Evolutionary conservation across 306 rosid genomes (phyloP).

Genomic region (Astragalus glycyphyllos): DNA sequence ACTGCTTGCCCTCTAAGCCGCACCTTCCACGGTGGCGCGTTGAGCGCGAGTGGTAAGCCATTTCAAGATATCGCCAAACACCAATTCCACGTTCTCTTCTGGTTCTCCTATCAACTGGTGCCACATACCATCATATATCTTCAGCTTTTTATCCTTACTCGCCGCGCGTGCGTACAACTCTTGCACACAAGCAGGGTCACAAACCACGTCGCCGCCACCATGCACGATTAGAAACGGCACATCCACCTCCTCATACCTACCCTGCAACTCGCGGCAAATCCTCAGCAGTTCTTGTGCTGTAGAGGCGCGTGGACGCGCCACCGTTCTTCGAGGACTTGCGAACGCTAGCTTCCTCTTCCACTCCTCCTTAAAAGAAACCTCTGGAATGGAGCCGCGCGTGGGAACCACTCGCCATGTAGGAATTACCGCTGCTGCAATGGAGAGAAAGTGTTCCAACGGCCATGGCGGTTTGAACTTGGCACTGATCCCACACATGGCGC

Average conservation of each 20-base stretch:
- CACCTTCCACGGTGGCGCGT: slow-evolving; percentile 44
- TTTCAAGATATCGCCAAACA: slow-evolving; percentile 71
- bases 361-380: slow-evolving; percentile 80
- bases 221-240: slow-evolving; percentile 80
- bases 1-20: slow-evolving; percentile 11
- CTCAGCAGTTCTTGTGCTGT: slow-evolving; percentile 87
- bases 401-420: slow-evolving; percentile 98
- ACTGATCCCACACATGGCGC: slow-evolving; percentile 98
- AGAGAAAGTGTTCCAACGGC: slow-evolving; percentile 90
- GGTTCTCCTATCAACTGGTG: slow-evolving; percentile 86
- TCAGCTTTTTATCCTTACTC: slow-evolving; percentile 84
- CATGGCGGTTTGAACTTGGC: slow-evolving; percentile 94
- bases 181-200: slow-evolving; percentile 84
- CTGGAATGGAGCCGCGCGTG: slow-evolving; percentile 83
- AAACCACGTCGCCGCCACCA: slow-evolving; percentile 77
- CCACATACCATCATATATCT: slow-evolving; percentile 82
- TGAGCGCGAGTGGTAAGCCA: slow-evolving; percentile 63
- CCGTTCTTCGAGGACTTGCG: slow-evolving; percentile 72
- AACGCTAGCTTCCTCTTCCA: slow-evolving; percentile 84
- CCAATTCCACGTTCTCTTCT: slow-evolving; percentile 65
- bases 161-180: slow-evolving; percentile 72
- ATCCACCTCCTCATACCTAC: slow-evolving; percentile 75
- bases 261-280: slow-evolving; percentile 86
- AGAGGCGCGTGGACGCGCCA: slow-evolving; percentile 81
- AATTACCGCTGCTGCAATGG: slow-evolving; percentile 62